Base-by-base conservation (phyloP, 495 filamentous ascomycete genomes). In the Penicillium samsonianum region DNA sequence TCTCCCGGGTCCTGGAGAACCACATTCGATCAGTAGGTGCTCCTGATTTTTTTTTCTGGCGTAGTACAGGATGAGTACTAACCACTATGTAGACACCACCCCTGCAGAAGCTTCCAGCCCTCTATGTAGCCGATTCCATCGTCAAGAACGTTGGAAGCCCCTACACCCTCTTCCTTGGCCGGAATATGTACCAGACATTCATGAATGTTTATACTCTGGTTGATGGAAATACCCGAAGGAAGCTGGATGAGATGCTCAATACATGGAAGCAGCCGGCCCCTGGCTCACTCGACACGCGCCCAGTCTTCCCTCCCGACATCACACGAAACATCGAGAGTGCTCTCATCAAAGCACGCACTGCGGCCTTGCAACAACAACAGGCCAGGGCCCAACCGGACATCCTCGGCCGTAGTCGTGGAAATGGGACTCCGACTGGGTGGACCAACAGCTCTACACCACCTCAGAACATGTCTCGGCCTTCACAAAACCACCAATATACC, bases 121-220 rank as follows among this genome's bases (percentile, higher is more conserved):
- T 98, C n/a, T 98, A 98, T 78, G 88, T 98, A 63, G 89, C 97
- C 68, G 94, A 98, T 76, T 97, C 92, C 9, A 90, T 98, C 54
- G 94, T 94, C 65, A 98, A 98, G 77, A 98, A 98, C 80, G 92
- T 98, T 55, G 95, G 95, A 25, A 96, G 92, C 1, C 95, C 94
- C 46, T 98, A 98, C 73, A 96, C 91, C 1, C 81, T 96, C 7
- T 97, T 94, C 70, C 86, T 98, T 58, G 90, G 94, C 37, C 86
- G 89, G 19, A 92, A 93, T 70, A 83, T 98, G 56, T 98, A 90
- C 70, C 82, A 84, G 61, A 96, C 90, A 17, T 98, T 96, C 70
- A 97, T 98, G 92, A 87, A 91, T 61, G 90, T 95, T 51, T 98
- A 97, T 69, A 87, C 86, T 5, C 80, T 94, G 62, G 91, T 97